Evolutionary conservation across 495 filamentous ascomycete genomes (phyloP).

Genomic region (Rhypophila decipiens): DNA sequence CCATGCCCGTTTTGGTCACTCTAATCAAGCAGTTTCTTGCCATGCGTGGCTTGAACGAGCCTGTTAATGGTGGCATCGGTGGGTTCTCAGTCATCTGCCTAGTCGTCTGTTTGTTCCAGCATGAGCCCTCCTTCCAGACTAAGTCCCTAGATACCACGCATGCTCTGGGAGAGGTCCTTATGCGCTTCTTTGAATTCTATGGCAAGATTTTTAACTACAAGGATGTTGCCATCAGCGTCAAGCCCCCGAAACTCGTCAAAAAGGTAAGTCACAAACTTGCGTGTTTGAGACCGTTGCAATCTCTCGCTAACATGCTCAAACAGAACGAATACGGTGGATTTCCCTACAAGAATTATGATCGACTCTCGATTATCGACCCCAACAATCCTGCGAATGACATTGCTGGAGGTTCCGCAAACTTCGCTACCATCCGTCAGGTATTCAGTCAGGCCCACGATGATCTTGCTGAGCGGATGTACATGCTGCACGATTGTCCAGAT

Average conservation of each 20-base stretch:
- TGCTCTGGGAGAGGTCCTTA: slow-evolving; percentile 69
- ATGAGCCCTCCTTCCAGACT: slow-evolving; percentile 59
- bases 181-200: slow-evolving; percentile 85
- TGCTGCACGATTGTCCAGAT: slow-evolving; percentile 16
- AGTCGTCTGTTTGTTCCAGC: slow-evolving; percentile 78
- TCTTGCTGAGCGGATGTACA: slow-evolving; percentile 53
- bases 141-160: slow-evolving; percentile 49
- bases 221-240: slow-evolving; percentile 62
- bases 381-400: slow-evolving; percentile 82
- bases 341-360: slow-evolving; percentile 43
- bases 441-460: slow-evolving; percentile 58
- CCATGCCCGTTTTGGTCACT: slow-evolving; percentile 74
- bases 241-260: too few species aligned
- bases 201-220: slow-evolving; percentile 68
- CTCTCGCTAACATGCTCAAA: slow-evolving; percentile 8
- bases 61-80: slow-evolving; percentile 83
- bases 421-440: slow-evolving; percentile 48
- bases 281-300: not conserved
- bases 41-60: slow-evolving; percentile 86
- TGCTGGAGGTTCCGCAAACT: slow-evolving; percentile 68
- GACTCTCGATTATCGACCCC: slow-evolving; percentile 79
- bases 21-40: slow-evolving; percentile 88
- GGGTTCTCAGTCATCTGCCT: slow-evolving; percentile 92
- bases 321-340: too few species aligned
- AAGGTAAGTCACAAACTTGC: too few species aligned